phyloP scores from a whole-genome alignment of 169 alveolate genomes.

The Miamiensis avidus region DNA sequence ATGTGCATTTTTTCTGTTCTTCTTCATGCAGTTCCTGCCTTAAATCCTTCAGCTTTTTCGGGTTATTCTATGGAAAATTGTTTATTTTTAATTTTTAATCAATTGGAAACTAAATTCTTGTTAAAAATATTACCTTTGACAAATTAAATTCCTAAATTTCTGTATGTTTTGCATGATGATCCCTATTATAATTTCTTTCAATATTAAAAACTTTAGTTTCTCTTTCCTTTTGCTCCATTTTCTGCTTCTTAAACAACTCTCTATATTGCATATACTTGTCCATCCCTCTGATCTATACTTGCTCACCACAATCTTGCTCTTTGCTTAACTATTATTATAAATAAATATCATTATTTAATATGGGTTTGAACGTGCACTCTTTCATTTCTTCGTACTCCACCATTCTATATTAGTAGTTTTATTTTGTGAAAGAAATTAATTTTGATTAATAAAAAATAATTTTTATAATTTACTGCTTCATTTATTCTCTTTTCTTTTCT shows the following conservation, averaged over 20 bases:
- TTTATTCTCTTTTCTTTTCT: constrained; percentile 26
- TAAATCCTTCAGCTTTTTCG: background rate
- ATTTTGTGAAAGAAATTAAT: background rate
- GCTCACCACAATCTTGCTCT: constrained; percentile 17
- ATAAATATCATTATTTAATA: constrained; percentile 19
- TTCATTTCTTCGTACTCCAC: constrained; percentile 41
- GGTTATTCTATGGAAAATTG: background rate
- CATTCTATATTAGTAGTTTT: constrained; percentile 3
- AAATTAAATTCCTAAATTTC: background rate
- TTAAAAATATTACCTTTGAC: constrained; percentile 10
- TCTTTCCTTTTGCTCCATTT: constrained; percentile 12
- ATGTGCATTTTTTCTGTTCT: background rate
- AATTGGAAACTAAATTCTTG: background rate
- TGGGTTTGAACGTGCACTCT: constrained; percentile 48
- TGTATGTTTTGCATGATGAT: background rate
- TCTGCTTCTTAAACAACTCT: constrained; percentile 24
- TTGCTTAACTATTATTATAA: too few species aligned
- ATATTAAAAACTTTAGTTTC: constrained; percentile 36
- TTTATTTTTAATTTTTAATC: background rate
- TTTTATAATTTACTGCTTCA: constrained; percentile 19
- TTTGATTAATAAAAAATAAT: background rate
- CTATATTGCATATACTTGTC: constrained; percentile 28
- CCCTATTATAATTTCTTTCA: background rate
- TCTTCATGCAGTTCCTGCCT: constrained; percentile 10
- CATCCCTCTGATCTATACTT: constrained; percentile 26